These are phyloP conservation scores for Cytidiella melzeri DNA, from an alignment of 768 basidiomycete genomes.

Conservation along the genomic window DNA sequence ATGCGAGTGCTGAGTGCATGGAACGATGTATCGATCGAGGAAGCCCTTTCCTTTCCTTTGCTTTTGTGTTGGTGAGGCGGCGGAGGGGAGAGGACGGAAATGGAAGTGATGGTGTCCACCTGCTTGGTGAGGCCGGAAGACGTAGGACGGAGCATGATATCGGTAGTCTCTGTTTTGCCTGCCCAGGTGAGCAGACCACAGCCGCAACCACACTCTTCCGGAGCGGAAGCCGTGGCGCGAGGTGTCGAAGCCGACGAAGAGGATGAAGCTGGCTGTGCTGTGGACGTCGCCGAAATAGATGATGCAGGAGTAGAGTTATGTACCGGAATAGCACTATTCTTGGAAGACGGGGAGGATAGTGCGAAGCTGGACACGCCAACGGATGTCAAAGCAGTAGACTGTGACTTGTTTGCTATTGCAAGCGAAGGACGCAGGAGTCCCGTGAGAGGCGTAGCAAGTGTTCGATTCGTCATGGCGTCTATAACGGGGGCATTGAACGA, in stretches of 20 bases:
- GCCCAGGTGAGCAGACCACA: slow-evolving; percentile 26
- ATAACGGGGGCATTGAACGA: slow-evolving; percentile 31
- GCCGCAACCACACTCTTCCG: slow-evolving; percentile 24
- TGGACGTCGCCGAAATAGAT: neutral
- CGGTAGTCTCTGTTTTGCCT: slow-evolving; percentile 19
- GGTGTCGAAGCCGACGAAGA: slow-evolving; percentile 9
- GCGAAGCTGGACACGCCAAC: slow-evolving; percentile 9
- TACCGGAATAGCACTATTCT: slow-evolving; percentile 30
- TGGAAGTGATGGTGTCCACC: slow-evolving; percentile 8
- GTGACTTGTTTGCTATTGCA: slow-evolving; percentile 14
- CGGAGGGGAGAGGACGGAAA: slow-evolving; percentile 9
- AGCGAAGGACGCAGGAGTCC: slow-evolving; percentile 1
- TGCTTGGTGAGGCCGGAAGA: slow-evolving; percentile 12
- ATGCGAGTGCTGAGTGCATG: slow-evolving; percentile 21
- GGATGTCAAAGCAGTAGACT: slow-evolving; percentile 4
- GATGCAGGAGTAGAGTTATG: slow-evolving; percentile 26
- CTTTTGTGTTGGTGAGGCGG: slow-evolving; percentile 5
- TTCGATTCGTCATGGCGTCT: slow-evolving; percentile 29
- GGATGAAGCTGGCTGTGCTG: slow-evolving; percentile 9
- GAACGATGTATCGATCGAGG: slow-evolving; percentile 15
- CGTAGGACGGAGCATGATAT: slow-evolving; percentile 21
- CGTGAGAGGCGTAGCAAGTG: slow-evolving; percentile 22
- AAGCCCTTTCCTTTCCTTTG: slow-evolving; percentile 21
- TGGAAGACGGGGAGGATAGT: slow-evolving; percentile 17
- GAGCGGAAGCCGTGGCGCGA: slow-evolving; percentile 7